Percentiles rank a stretch among this genome's conserved stretches.
These are phyloP conservation scores for Plectosphaerella plurivora DNA, from an alignment of 2,329 filamentous ascomycete species.

Conservation along the genomic window DNA sequence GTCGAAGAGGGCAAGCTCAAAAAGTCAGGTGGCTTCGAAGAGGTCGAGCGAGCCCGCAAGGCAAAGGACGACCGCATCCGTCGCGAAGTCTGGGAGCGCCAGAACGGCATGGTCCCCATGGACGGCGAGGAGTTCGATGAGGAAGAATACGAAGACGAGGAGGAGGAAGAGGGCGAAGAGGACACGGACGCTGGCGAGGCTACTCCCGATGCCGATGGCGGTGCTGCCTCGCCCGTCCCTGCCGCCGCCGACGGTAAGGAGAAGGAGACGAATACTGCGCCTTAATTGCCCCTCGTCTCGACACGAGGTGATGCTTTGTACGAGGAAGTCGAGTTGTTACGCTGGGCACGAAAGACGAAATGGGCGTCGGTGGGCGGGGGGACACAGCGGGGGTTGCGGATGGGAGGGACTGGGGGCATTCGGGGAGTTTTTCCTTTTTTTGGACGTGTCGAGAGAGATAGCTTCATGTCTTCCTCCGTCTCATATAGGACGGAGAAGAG, in stretches of 20 bases:
- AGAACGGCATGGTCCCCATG: conserved; percentile 51
- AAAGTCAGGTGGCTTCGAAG: conserved; percentile 93
- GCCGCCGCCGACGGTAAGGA: neutral
- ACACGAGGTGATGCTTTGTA: too few species aligned
- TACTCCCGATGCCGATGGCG: neutral
- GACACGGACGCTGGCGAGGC: neutral
- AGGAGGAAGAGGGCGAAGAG: neutral
- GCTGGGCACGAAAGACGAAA: too few species aligned
- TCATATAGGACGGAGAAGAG: too few species aligned
- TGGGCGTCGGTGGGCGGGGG: too few species aligned
- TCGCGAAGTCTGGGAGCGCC: conserved; percentile 69
- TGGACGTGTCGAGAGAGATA: too few species aligned
- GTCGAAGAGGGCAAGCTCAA: conserved; percentile 89
- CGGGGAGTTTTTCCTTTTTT: too few species aligned
- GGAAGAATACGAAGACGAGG: conserved; percentile 1
- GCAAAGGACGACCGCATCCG: conserved; percentile 83
- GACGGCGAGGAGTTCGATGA: conserved; percentile 22
- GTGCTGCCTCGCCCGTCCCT: neutral
- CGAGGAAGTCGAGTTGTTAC: too few species aligned
- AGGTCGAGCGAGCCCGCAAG: conserved; percentile 79
- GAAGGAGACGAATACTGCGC: neutral
- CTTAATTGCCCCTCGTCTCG: neutral
- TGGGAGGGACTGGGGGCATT: too few species aligned
- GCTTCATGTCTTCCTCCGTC: too few species aligned
- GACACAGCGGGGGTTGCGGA: too few species aligned